A percentile compares a stretch with the other conserved stretches of the same genome.
Conservation (phyloP, 169 alveolate species). For the Cryptosporidium sp. region DNA sequence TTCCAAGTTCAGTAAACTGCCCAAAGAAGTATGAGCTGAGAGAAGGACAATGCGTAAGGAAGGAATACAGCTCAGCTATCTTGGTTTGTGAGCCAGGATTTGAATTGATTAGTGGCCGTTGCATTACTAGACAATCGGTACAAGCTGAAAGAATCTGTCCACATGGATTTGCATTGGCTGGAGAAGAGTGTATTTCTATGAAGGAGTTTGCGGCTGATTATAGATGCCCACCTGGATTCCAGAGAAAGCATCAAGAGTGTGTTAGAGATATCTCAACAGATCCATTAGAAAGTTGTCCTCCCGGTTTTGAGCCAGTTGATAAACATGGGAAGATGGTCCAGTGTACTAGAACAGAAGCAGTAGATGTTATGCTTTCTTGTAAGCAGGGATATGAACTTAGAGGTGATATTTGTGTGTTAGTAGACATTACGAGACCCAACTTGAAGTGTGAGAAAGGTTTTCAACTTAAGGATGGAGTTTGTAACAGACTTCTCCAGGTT, state of each 20-base stretch:
- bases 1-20: slow-evolving; percentile 70
- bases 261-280: slow-evolving; percentile 70
- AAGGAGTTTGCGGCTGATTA: slow-evolving; percentile 72
- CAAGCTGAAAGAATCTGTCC: slow-evolving; percentile 71
- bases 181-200: slow-evolving; percentile 74
- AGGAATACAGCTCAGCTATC: slow-evolving; percentile 59
- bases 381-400: slow-evolving; percentile 70
- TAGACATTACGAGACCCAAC: slow-evolving; percentile 53
- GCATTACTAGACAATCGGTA: slow-evolving; percentile 56
- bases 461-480: slow-evolving; percentile 74
- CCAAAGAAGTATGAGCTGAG: slow-evolving; percentile 73
- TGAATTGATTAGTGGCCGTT: slow-evolving; percentile 69
- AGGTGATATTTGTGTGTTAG: slow-evolving; percentile 54
- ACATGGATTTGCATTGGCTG: slow-evolving; percentile 71
- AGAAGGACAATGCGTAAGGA: slow-evolving; percentile 72
- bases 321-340: slow-evolving; percentile 60
- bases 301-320: slow-evolving; percentile 72
- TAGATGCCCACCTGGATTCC: slow-evolving; percentile 75
- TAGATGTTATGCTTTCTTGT: slow-evolving; percentile 49
- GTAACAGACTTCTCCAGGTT: slow-evolving; percentile 50
- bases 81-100: slow-evolving; percentile 73
- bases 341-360: slow-evolving; percentile 70
- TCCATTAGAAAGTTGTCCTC: slow-evolving; percentile 74
- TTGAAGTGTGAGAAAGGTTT: slow-evolving; percentile 68
- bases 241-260: slow-evolving; percentile 72